Evolutionary conservation across 345 rosid genomes (phyloP).

Genomic region (Sisymbrium irio): DNA sequence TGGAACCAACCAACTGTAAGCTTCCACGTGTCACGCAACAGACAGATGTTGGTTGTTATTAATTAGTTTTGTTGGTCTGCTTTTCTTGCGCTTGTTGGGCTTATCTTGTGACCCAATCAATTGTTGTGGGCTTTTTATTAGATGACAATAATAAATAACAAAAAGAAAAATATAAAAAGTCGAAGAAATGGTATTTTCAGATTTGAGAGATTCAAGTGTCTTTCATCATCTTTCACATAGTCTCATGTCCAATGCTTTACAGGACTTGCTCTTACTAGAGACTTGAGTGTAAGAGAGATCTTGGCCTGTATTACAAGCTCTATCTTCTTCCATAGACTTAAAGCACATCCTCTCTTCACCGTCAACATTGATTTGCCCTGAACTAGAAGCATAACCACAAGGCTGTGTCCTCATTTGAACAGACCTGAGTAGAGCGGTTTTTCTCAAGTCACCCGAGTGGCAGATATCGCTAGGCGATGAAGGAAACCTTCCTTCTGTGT

Average conservation of each 20-base stretch:
- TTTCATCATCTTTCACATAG: slow-evolving; percentile 36
- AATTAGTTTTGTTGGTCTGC: too few species aligned
- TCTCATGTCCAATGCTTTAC: slow-evolving; percentile 44
- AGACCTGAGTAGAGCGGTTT: slow-evolving; percentile 87
- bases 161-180: too few species aligned
- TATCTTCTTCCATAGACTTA: slow-evolving; percentile 66
- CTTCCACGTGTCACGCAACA: neutral
- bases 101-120: too few species aligned
- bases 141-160: too few species aligned
- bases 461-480: slow-evolving; percentile 98
- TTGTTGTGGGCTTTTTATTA: too few species aligned
- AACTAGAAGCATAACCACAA: slow-evolving; percentile 44
- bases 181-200: neutral
- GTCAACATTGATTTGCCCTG: slow-evolving; percentile 53
- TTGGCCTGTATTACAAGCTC: slow-evolving; percentile 48
- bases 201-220: neutral
- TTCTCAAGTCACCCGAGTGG: slow-evolving; percentile 89
- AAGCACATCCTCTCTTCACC: slow-evolving; percentile 61
- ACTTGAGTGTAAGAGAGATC: slow-evolving; percentile 47
- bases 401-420: slow-evolving; percentile 96
- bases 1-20: neutral
- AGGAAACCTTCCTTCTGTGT: slow-evolving; percentile 89
- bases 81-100: too few species aligned
- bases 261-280: slow-evolving; percentile 50
- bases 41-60: too few species aligned